Base-by-base conservation (phyloP, 1,139 yeast genomes). In the Pichia kudriavzevii region DNA sequence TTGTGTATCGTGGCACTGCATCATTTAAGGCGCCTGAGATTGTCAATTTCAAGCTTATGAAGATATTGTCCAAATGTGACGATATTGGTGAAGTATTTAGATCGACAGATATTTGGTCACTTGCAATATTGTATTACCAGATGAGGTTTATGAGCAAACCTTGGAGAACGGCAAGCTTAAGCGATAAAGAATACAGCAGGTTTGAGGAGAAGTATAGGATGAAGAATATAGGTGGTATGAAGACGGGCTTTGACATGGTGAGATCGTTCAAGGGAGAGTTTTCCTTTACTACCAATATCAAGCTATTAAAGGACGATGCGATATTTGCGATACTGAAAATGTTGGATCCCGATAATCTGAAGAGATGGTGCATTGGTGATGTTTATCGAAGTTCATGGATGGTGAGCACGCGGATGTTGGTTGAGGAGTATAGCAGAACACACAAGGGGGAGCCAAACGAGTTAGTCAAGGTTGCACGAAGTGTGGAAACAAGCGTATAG, bases 11-110 rank as follows among this genome's bases (percentile, higher is more conserved):
- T 41, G 79, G 79, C 1, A 73, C 79, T 2, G 61, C 59, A 24
- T 66, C 74, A 14, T 73, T 71, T 51, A 73, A 71, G 47, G 71
- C 79, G 0, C 79, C 79, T 0, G 79, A 73, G 47, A 47, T 71
- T 27, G 67, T 64, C 43, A 43, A 48, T 12, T 49, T 52, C 22
- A 38, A 35, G 22, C 37, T 43, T 4, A 32, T 42, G n/a, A 35
- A 50, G 19, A 15, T 28, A 16, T 28, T 23, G 3, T 19, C 32
- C 5, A 15, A 26, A 23, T 19, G 17, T 7, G 14, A 22, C 12
- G 18, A 27, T 14, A 24, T 18, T 14, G 13, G 5, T 22, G 21
- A 41, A 23, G 28, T 24, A 13, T 59, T 63, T 34, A 58, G 59
- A 25, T 49, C 54, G 14, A 46, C 65, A 17, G 79, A 73, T 50